Conservation (phyloP, 805 yeast genomes). For the Metahyphopichia silvanorum region DNA sequence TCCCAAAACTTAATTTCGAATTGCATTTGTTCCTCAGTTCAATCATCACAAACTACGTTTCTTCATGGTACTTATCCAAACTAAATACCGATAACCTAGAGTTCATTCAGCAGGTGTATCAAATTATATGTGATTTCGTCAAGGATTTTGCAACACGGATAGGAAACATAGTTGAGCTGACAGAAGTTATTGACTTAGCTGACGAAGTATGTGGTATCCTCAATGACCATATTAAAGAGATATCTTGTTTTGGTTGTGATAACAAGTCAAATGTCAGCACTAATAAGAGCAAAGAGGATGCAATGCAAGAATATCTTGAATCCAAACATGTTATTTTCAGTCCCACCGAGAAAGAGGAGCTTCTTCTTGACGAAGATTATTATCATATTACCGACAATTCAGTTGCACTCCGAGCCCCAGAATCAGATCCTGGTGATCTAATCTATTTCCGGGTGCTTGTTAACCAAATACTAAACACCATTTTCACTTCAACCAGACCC, state of each 20-base stretch:
- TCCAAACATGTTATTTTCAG: constrained; percentile 18
- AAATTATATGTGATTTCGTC: constrained; percentile 20
- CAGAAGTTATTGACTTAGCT: constrained; percentile 14
- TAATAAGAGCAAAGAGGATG: constrained; percentile 1
- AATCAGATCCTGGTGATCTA: constrained; percentile 3
- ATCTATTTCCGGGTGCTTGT: constrained; percentile 21
- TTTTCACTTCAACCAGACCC: constrained; percentile 9
- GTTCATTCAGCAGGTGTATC: constrained; percentile 23
- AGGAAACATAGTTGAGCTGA: constrained; percentile 3
- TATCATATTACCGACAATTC: not conserved
- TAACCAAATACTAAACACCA: constrained; percentile 14
- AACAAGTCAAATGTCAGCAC: not conserved
- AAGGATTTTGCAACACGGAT: constrained; percentile 20
- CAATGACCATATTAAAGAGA: constrained; percentile 18
- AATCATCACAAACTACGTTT: constrained; percentile 19
- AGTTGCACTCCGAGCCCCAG: not conserved
- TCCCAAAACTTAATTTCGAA: constrained; percentile 26
- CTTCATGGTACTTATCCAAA: constrained; percentile 24
- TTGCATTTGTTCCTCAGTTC: constrained; percentile 35
- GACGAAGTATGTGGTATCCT: constrained; percentile 22
- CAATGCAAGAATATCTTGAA: constrained; percentile 2
- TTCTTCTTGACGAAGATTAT: not conserved
- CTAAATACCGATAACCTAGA: constrained; percentile 30
- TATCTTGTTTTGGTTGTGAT: constrained; percentile 11
- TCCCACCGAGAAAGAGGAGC: constrained; percentile 1